phyloP scores from a whole-genome alignment of 23 red algal genomes.

The Agarophyton chilense region DNA sequence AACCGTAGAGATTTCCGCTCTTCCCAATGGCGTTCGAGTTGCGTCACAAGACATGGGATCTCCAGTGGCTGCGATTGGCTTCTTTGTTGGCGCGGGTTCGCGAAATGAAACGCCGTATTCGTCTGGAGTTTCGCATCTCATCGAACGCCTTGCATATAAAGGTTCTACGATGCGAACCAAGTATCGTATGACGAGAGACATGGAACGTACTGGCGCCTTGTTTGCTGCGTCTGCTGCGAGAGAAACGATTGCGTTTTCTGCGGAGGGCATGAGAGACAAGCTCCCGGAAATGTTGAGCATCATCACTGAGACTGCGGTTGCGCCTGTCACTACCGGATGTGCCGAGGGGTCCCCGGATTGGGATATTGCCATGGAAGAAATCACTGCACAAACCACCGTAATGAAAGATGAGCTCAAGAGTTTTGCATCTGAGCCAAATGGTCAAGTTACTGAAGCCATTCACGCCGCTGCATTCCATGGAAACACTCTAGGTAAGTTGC shows the following conservation, averaged over 20 bases:
- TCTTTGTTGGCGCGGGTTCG: conserved; percentile 88
- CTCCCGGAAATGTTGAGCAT: conserved; percentile 50
- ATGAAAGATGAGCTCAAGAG: conserved; percentile 64
- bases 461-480: conserved; percentile 89
- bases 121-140: conserved; percentile 71
- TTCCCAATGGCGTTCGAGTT: conserved; percentile 84
- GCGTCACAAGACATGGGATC: conserved; percentile 70
- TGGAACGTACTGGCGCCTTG: conserved; percentile 81
- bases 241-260: conserved; percentile 83
- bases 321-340: conserved; percentile 22
- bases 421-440: conserved; percentile 50
- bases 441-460: conserved; percentile 64
- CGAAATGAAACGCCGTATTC: conserved; percentile 83
- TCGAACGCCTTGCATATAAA: conserved; percentile 92
- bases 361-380: conserved; percentile 70
- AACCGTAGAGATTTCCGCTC: conserved; percentile 42
- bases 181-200: conserved; percentile 72
- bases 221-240: conserved; percentile 84
- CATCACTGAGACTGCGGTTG: conserved; percentile 65
- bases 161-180: conserved; percentile 64
- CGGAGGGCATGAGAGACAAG: conserved; percentile 79
- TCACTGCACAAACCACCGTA: conserved; percentile 42
- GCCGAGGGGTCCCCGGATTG: conserved; percentile 13
- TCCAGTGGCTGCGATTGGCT: conserved; percentile 68
- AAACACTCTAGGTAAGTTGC: conserved; percentile 84